Conservation (phyloP, 2,329 filamentous ascomycete genomes). For the Passalora sequoiae region DNA sequence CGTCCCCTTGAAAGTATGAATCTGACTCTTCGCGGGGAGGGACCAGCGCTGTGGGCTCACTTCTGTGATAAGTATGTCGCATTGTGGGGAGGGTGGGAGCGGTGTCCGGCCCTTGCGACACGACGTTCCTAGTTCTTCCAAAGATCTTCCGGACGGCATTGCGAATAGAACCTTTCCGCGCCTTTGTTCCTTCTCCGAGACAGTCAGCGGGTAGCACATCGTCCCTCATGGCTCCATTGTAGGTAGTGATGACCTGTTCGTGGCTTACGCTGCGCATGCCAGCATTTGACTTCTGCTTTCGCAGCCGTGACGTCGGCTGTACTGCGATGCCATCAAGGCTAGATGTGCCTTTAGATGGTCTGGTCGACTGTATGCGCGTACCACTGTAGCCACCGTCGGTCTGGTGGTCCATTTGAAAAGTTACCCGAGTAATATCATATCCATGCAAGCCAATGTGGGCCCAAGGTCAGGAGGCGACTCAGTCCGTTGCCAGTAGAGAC, state of each 20-base stretch:
- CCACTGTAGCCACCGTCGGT: conserved; percentile 18
- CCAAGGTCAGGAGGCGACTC: neutral
- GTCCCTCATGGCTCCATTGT: conserved; percentile 9
- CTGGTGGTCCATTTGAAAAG: conserved; percentile 24
- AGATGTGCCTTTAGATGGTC: conserved; percentile 12
- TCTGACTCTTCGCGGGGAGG: conserved; percentile 20
- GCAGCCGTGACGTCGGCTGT: conserved; percentile 13
- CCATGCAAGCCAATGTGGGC: conserved; percentile 23
- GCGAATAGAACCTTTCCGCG: conserved; percentile 33
- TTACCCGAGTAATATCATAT: conserved; percentile 17
- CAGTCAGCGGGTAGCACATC: conserved; percentile 8
- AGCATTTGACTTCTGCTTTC: conserved; percentile 23
- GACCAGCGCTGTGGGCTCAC: conserved; percentile 24
- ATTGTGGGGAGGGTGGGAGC: neutral
- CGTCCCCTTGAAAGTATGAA: conserved; percentile 9
- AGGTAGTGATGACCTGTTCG: conserved; percentile 15
- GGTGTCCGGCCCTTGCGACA: conserved; percentile 10
- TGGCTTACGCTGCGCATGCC: conserved; percentile 22
- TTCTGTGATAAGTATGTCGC: conserved; percentile 30
- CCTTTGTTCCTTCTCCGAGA: conserved; percentile 18
- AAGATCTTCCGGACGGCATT: conserved; percentile 36
- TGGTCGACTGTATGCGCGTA: conserved; percentile 10
- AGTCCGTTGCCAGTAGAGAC: conserved; percentile 1
- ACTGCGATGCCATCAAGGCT: conserved; percentile 18
- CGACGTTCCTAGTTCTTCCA: conserved; percentile 29